Percentiles rank a stretch among this genome's conserved stretches.
These are phyloP conservation scores for Anacardium occidentale DNA, from an alignment of 345 rosid genomes.

Conservation along the genomic window DNA sequence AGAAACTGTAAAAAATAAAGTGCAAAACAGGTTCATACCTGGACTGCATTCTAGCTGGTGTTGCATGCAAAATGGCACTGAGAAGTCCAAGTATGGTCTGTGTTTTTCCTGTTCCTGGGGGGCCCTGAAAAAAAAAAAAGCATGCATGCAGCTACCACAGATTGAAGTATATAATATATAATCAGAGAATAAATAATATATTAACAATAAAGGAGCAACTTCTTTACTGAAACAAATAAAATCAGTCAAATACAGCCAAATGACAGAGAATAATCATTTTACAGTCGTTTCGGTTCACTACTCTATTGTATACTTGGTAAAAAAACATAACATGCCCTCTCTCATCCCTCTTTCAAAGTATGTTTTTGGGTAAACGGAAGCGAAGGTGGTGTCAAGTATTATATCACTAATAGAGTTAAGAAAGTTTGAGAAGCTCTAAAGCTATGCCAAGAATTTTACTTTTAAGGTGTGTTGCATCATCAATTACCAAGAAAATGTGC, in stretches of 20 bases:
- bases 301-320: not conserved
- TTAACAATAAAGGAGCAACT: not conserved
- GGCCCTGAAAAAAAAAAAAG: conserved; percentile 59
- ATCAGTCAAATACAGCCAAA: too few relatives aligned
- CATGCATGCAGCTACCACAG: conserved; percentile 18
- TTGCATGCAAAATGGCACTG: conserved; percentile 95
- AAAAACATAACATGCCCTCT: too few relatives aligned
- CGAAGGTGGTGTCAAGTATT: too few relatives aligned
- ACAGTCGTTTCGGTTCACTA: not conserved
- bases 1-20: conserved; percentile 9
- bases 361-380: too few relatives aligned
- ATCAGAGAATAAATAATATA: not conserved
- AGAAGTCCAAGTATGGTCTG: conserved; percentile 94
- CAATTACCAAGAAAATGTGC: too few relatives aligned
- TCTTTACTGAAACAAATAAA: not conserved
- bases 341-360: not conserved
- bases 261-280: not conserved
- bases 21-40: conserved; percentile 43
- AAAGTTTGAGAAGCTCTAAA: too few relatives aligned
- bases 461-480: too few relatives aligned
- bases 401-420: too few relatives aligned
- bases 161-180: not conserved
- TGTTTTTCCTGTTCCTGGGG: conserved; percentile 99
- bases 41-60: conserved; percentile 68
- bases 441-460: too few relatives aligned